Evolutionary conservation across 768 basidiomycete species (phyloP), one percentile per base, ranked within the genome.

Genomic region (Amanita rimosa): DNA sequence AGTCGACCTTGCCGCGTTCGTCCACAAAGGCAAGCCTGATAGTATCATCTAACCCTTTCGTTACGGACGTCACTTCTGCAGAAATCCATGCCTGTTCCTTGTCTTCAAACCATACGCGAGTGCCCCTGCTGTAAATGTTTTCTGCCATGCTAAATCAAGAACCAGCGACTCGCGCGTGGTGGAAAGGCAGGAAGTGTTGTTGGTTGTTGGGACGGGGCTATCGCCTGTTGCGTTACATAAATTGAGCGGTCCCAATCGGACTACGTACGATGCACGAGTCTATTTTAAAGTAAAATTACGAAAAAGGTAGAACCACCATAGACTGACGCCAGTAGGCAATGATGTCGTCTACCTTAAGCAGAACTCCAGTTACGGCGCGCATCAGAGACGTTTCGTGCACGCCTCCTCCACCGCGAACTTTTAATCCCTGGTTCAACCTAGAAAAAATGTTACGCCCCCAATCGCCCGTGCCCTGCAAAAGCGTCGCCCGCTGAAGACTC

Each of bases 71-170:
- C 53, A 94, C 88, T 64, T 91, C 86, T 51, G 85, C 93, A 37
- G 89, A 88, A 57, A 95, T 75, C 93, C 93, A 96, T 53, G 90
- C 91, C 55, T 85, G 81, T 53, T 95, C 92, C 67, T 88, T 92
- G 72, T 95, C 91, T 54, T 90, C 79, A 60, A 94, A 92, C 92
- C 87, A 90, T 61, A 89, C 87, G 57, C 86, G 75, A 54, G 86
- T 89, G 53, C 87, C 87, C 66, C 84, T 89, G 75, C 81, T 85
- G 71, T 89, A 90, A 61, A 89, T 85, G 72, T 89, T 88, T 72
- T 90, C 87, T 64, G 87, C 85, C 87, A 90, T 90, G 65, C 54
- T 58, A 36, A 36, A 46, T 33, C 48, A 55, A 41, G 39, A 49
- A 48, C 38, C 21, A 33, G 40, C 22, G 38, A 46, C 41, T 47